Base-by-base conservation (phyloP, 148 eudicot genomes). In the Amaranthus hypochondriacus region DNA sequence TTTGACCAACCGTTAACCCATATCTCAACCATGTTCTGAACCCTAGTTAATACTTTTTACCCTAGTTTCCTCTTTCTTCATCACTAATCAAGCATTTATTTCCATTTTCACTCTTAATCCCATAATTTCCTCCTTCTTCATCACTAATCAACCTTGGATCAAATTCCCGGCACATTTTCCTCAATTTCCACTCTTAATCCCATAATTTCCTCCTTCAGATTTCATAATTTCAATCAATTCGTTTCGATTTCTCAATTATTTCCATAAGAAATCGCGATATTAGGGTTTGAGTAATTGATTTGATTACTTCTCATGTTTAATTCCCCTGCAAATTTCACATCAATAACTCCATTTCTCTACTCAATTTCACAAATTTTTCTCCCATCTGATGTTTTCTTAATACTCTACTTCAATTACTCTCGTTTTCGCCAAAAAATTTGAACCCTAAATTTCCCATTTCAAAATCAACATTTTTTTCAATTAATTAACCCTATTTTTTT, bases 391-490 rank as follows among this genome's bases (percentile, higher is more conserved):
- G 75, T 78, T 77, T 82, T 80, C 74, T 82, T 80, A 76, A 82
- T 83, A 68, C 70, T 77, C 48, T 81, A 80, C 57, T 71, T 83
- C 60, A 73, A 84, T 83, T 86, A 86, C 75, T 83, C 84, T 62
- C 87, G 87, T 73, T 88, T 90, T 49, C 92, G 92, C 82, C 83
- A 83, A 53, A 89, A 87, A 81, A 79, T 86, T 74, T 87, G 88
- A 55, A 18, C n/a, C n/a, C 39, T 12, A 3, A 8, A 61, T 11
- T 49, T 47, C n/a, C 8, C 57, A 4, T n/a, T 39, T 15, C 5
- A 66, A 42, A 57, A 58, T 48, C 56, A 2, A 43, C 4, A 3
- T 9, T 7, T 14, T 0, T 9, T 11, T 64, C 9, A 53, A 55
- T 74, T 67, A 44, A 48, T 48, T 15, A 48, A 42, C 9, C 5